Conservation (phyloP, 257 asterid species). For the Gynochthodes officinalis region DNA sequence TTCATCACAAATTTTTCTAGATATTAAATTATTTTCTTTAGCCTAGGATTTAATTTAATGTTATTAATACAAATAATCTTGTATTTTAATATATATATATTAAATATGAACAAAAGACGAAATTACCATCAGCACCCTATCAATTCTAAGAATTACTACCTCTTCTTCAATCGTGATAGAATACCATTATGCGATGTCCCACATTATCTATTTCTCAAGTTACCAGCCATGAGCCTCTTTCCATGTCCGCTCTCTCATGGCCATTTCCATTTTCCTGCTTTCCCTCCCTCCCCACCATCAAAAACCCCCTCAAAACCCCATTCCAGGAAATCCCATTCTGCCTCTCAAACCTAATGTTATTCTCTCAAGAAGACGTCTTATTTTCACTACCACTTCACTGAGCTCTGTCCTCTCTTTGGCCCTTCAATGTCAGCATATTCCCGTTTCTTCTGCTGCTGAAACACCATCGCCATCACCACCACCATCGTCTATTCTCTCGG, state of each 20-base stretch:
- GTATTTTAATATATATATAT: too few relatives aligned
- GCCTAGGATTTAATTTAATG: too few relatives aligned
- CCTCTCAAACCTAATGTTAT: slow-evolving; percentile 14
- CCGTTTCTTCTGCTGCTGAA: slow-evolving; percentile 38
- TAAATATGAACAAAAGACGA: neutral
- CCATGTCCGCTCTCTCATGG: slow-evolving; percentile 26
- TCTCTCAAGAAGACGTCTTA: slow-evolving; percentile 47
- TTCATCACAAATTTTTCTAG: too few relatives aligned
- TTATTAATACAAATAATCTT: too few relatives aligned
- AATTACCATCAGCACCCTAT: neutral
- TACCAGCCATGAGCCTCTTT: slow-evolving; percentile 23
- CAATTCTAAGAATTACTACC: too few relatives aligned
- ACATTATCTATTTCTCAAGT: slow-evolving; percentile 20
- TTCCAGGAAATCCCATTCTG: neutral
- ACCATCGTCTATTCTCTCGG: slow-evolving; percentile 54
- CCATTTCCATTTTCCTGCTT: slow-evolving; percentile 35
- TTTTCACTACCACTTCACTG: slow-evolving; percentile 41
- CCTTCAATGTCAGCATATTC: slow-evolving; percentile 26
- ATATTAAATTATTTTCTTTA: too few relatives aligned
- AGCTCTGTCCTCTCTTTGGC: slow-evolving; percentile 13
- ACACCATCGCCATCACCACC: slow-evolving; percentile 24
- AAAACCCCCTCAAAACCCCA: slow-evolving; percentile 24
- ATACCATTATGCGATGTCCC: slow-evolving; percentile 19
- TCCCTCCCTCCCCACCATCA: slow-evolving; percentile 35
- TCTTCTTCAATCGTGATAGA: too few relatives aligned